Evolutionary conservation across 1,284 basidiomycete species (phyloP).

Genomic region (Xerocomus amazonicus): DNA sequence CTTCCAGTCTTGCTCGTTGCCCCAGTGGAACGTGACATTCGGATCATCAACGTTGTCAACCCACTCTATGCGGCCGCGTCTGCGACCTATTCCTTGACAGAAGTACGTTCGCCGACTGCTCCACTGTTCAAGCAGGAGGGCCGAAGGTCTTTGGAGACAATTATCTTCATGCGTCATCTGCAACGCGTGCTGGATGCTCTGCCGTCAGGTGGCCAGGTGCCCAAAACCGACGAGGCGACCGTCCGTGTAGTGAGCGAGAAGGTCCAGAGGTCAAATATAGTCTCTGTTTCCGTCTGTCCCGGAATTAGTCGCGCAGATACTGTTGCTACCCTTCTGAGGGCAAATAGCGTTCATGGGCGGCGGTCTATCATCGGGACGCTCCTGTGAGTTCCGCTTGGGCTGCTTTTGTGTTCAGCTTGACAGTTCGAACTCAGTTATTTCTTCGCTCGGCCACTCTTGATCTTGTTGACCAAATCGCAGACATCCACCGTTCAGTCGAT

Average conservation of each 20-base stretch:
- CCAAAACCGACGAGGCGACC: conserved; percentile 45
- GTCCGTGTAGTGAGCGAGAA: conserved; percentile 48
- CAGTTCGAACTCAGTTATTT: conserved; percentile 45
- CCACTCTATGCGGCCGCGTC: conserved; percentile 79
- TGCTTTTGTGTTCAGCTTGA: conserved; percentile 4
- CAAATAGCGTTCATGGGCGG: conserved; percentile 36
- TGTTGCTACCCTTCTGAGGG: conserved; percentile 52
- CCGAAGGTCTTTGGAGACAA: conserved; percentile 57
- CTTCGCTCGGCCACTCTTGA: conserved; percentile 55
- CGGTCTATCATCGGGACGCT: conserved; percentile 42
- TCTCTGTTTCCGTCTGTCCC: conserved; percentile 67
- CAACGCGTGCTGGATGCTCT: conserved; percentile 77
- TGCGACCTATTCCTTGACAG: conserved; percentile 39
- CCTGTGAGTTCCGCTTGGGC: conserved; percentile 36
- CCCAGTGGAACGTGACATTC: conserved; percentile 79
- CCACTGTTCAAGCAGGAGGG: conserved; percentile 60
- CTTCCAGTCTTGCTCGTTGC: conserved; percentile 75
- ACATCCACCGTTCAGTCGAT: conserved; percentile 56
- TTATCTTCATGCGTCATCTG: conserved; percentile 65
- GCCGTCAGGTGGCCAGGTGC: conserved; percentile 53
- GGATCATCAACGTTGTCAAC: conserved; percentile 77
- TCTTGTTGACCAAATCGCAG: conserved; percentile 61
- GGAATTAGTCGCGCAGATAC: conserved; percentile 69
- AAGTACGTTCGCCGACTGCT: conserved; percentile 16
- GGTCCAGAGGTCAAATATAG: conserved; percentile 64